Percentiles rank a stretch among this genome's conserved stretches.
Evolutionary conservation across 768 basidiomycete genomes (phyloP).

Genomic region (Naganishia kalamii): DNA sequence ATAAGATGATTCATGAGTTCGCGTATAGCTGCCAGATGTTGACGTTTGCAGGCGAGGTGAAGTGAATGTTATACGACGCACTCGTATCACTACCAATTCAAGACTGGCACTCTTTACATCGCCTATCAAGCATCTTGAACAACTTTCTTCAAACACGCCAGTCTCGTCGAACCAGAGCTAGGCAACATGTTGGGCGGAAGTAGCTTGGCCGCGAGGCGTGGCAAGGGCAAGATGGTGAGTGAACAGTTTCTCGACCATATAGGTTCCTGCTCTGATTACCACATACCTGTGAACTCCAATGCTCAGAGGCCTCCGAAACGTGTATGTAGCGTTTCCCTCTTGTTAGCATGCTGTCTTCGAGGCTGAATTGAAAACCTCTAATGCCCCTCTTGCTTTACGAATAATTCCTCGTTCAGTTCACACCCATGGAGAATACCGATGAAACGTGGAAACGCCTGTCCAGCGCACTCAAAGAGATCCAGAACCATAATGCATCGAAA

Average conservation of each 20-base stretch:
- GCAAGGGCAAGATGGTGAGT: slow-evolving; percentile 22
- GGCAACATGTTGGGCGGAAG: slow-evolving; percentile 10
- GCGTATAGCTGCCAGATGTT: too few relatives aligned
- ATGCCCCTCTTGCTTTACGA: too few relatives aligned
- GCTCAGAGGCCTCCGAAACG: slow-evolving; percentile 13
- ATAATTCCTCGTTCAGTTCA: slow-evolving; percentile 8
- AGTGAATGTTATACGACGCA: too few relatives aligned
- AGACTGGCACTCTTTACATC: too few relatives aligned
- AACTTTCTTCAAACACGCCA: background rate
- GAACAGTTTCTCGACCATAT: background rate
- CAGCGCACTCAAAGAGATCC: slow-evolving; percentile 84
- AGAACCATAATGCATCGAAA: slow-evolving; percentile 82
- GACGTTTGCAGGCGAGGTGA: too few relatives aligned
- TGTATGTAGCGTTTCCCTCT: background rate
- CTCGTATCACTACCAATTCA: too few relatives aligned
- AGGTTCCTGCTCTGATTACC: background rate
- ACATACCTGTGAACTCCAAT: background rate
- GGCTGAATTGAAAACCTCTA: too few relatives aligned
- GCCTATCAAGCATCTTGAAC: background rate
- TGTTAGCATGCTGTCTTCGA: background rate
- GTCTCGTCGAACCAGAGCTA: too few relatives aligned
- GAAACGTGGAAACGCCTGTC: slow-evolving; percentile 77
- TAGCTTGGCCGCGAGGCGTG: slow-evolving; percentile 8
- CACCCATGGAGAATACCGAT: slow-evolving; percentile 50
- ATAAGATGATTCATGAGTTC: too few relatives aligned